Conservation (phyloP, 306 rosid genomes). For the Vigna hirtella region DNA sequence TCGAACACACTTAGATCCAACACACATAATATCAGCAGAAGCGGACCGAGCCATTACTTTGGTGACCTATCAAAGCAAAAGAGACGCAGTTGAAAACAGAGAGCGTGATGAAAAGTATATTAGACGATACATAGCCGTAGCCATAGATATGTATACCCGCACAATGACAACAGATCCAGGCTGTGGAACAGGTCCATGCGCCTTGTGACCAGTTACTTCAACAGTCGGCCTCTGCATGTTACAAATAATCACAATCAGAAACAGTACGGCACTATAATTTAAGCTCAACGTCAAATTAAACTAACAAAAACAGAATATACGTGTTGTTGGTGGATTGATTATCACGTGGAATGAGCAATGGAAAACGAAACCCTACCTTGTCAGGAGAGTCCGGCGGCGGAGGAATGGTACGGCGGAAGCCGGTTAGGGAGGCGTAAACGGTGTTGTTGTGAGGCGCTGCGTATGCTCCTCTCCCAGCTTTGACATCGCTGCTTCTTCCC, state of each 20-base stretch:
- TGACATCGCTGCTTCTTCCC: conserved; percentile 64
- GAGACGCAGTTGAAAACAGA: neutral
- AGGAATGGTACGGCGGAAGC: conserved; percentile 64
- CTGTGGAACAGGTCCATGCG: conserved; percentile 85
- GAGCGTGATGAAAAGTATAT: neutral
- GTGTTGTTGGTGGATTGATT: neutral
- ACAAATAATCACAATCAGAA: neutral
- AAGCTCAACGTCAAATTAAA: neutral
- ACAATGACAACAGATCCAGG: conserved; percentile 85
- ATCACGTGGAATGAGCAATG: neutral
- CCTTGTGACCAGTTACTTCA: conserved; percentile 91
- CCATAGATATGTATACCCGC: conserved; percentile 39
- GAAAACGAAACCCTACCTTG: conserved; percentile 50
- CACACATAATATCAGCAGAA: conserved; percentile 88
- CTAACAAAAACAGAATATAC: neutral
- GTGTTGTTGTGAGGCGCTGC: conserved; percentile 63
- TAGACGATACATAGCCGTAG: neutral
- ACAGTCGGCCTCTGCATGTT: conserved; percentile 66
- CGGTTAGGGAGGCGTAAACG: conserved; percentile 86
- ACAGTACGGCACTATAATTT: neutral
- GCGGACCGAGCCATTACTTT: conserved; percentile 80
- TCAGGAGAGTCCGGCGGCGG: conserved; percentile 69
- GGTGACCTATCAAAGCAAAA: conserved; percentile 63
- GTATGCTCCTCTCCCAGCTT: conserved; percentile 81
- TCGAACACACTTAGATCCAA: conserved; percentile 75